Percentiles rank a stretch among this genome's conserved stretches.
These are phyloP conservation scores for Fusarium lyarnte DNA, from an alignment of 2,329 filamentous ascomycete genomes.

Conservation along the genomic window DNA sequence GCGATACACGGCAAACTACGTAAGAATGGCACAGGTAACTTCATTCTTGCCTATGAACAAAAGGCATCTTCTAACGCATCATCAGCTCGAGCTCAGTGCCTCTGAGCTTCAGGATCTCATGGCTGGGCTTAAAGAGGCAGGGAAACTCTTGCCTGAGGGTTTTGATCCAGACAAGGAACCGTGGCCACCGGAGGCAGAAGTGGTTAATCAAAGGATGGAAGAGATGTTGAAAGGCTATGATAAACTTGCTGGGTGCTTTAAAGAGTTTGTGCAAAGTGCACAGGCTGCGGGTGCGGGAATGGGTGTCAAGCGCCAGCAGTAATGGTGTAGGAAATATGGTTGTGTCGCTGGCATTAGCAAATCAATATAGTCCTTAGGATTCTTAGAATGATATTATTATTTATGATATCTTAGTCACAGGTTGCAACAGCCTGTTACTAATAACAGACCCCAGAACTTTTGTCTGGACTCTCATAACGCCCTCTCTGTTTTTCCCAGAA, in stretches of 20 bases:
- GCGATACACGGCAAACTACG: conserved; percentile 5
- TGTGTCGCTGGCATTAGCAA: neutral
- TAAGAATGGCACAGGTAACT: neutral
- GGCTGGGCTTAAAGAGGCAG: neutral
- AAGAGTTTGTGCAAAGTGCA: conserved; percentile 8
- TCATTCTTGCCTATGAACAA: fast-evolving
- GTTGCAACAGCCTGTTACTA: neutral
- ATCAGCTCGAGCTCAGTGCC: neutral
- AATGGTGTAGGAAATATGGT: fast-evolving
- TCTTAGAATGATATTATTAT: neutral
- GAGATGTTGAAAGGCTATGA: neutral
- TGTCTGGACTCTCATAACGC: neutral
- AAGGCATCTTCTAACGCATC: neutral
- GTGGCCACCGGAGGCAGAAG: conserved; percentile 11
- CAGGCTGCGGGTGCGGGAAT: neutral
- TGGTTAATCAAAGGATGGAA: neutral
- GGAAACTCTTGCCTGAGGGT: neutral
- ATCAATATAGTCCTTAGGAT: too few relatives aligned
- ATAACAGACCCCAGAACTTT: neutral
- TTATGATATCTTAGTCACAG: too few relatives aligned
- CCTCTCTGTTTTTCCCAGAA: neutral
- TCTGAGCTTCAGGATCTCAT: conserved; percentile 8
- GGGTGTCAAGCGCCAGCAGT: neutral
- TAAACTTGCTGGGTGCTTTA: neutral
- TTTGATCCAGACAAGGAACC: neutral